Base-by-base conservation (phyloP, 257 asterid genomes). In the Anisodus acutangulus region DNA sequence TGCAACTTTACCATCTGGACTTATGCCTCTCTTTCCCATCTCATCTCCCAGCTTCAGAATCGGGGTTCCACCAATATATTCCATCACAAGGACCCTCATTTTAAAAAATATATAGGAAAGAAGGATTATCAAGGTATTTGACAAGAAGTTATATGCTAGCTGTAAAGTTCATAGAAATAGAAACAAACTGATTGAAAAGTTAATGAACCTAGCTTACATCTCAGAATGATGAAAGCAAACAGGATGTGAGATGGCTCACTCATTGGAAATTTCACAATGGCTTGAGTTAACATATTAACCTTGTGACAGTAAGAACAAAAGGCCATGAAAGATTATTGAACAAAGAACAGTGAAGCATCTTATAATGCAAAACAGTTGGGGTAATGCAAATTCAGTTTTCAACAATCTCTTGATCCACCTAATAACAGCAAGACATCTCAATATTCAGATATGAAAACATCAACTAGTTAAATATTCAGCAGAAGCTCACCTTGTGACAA, bases 21-120 rank as follows among this genome's bases (percentile, higher is more conserved):
- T 92, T 83, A 97, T 90, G 91, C 99, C 98, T 89, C 98, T 88
- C 90, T 91, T 97, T 82, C 94, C 97, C 70, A 97, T 97, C 91
- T 94, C 98, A 83, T 95, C 98, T 82, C 94, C 99, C 79, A 97
- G 97, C 90, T 91, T 94, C 87, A 93, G 88, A 84, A 97, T 97
- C 9, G 99, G 99, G 85, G 91, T 87, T 85, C 99, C 99, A 85
- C 93, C 97, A 69, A 97, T 92, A 84, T 92, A 93, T 84, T 97
- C 99, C 99, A 97, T 97, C 80, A 90, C 94, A 80, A 95, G 90
- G 88, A 92, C 98, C 92, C 90, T 95, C 94, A 98, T 97, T 85
- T 82, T 83, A 84, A 67, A 43, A 55, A 76, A 79, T 76, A 22
- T 13, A 86, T 67, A 58, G 47, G 83, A 72, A 71, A 66, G 84